These are phyloP conservation scores for Obelidium mucronatum DNA, from an alignment of 192 early-diverging fungal species.

Conservation along the genomic window DNA sequence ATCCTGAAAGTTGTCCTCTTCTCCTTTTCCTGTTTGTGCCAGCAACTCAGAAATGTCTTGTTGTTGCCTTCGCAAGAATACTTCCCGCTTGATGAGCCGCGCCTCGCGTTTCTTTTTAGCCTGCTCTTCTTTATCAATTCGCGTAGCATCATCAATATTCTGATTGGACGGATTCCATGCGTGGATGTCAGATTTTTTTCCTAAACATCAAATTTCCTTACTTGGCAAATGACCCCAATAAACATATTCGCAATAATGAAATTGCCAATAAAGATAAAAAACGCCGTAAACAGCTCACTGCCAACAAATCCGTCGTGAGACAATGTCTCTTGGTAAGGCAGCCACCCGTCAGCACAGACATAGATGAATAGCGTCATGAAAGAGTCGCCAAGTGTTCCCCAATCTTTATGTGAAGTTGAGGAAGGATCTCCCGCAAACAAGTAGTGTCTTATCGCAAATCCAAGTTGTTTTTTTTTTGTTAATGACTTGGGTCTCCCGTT, in stretches of 20 bases:
- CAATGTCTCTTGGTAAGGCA: conserved; percentile 47
- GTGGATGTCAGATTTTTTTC: background rate
- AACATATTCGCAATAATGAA: conserved; percentile 61
- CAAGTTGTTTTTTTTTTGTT: no score
- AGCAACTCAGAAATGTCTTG: conserved; percentile 51
- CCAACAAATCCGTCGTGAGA: conserved; percentile 40
- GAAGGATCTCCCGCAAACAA: conserved; percentile 47
- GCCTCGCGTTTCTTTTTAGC: conserved; percentile 28
- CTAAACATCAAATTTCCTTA: background rate
- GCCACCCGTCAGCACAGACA: conserved; percentile 56
- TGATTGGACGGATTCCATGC: background rate
- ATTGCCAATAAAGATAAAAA: conserved; percentile 56
- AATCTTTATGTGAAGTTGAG: conserved; percentile 25
- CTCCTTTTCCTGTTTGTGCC: conserved; percentile 37
- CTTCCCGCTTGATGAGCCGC: conserved; percentile 47
- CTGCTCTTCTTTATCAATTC: conserved; percentile 45
- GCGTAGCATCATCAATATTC: conserved; percentile 56
- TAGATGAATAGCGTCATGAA: conserved; percentile 50
- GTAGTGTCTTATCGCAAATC: no score
- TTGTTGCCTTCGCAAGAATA: conserved; percentile 53
- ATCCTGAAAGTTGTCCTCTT: conserved; percentile 45
- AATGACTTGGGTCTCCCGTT: no score
- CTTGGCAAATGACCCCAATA: conserved; percentile 59
- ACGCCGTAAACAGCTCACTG: conserved; percentile 42
- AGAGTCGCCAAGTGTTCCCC: conserved; percentile 33